phyloP scores from a whole-genome alignment of 2,329 filamentous ascomycete species.

The Berkeleyomyces basicola region DNA sequence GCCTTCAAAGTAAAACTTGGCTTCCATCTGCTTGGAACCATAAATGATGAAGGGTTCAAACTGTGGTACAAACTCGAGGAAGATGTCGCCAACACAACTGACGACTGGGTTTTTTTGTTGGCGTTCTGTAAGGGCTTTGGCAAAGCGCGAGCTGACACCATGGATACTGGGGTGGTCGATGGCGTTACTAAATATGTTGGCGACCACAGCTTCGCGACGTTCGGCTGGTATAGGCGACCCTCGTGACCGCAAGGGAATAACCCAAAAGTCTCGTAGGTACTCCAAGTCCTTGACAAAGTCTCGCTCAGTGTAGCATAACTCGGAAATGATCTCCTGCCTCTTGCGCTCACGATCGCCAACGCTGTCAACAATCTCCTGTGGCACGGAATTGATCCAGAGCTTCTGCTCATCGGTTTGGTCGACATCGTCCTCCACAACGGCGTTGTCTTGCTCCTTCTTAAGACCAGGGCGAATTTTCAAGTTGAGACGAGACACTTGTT shows the following conservation, averaged over 20 bases:
- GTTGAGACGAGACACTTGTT: conserved; percentile 89
- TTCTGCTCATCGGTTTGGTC: conserved; percentile 91
- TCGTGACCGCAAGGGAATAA: conserved; percentile 69
- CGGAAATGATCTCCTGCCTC: conserved; percentile 92
- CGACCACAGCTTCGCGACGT: conserved; percentile 76
- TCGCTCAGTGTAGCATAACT: conserved; percentile 95
- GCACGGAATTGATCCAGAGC: conserved; percentile 97
- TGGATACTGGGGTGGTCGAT: conserved; percentile 71
- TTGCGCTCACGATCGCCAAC: conserved; percentile 89
- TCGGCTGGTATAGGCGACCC: conserved; percentile 78
- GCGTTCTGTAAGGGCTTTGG: conserved; percentile 70
- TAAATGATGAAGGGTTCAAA: conserved; percentile 96
- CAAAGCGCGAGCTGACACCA: conserved; percentile 75
- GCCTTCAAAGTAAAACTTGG: conserved; percentile 95
- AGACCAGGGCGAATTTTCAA: conserved; percentile 83
- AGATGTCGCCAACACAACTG: conserved; percentile 80
- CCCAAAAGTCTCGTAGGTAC: conserved; percentile 97
- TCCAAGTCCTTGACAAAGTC: conserved; percentile 99
- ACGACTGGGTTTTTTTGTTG: conserved; percentile 88
- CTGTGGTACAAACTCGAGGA: conserved; percentile 75
- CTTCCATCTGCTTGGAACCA: conserved; percentile 86
- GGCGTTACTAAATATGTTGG: conserved; percentile 90
- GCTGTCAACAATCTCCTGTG: conserved; percentile 82
- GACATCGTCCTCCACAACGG: conserved; percentile 57
- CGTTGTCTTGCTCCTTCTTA: conserved; percentile 42